Conservation (phyloP, 2,329 filamentous ascomycete species). For the Hymenoscyphus scutula region DNA sequence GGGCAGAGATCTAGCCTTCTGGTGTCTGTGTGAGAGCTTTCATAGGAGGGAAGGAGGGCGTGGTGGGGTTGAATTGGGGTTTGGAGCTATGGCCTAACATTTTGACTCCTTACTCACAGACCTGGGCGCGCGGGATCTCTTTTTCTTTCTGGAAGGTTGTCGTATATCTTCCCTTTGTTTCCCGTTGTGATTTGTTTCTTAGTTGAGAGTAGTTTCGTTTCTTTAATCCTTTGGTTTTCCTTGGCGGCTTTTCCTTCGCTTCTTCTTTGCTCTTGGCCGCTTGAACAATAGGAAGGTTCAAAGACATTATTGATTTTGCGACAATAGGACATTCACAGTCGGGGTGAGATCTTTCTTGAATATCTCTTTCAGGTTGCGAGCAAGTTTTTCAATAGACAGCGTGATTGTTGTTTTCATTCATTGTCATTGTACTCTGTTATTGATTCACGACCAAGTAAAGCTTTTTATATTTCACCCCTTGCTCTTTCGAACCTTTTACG, state of each 20-base stretch:
- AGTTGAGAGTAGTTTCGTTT: neutral
- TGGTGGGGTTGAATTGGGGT: neutral
- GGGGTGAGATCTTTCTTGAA: neutral
- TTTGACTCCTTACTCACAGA: neutral
- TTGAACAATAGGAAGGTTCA: neutral
- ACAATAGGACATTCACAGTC: neutral
- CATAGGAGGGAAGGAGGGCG: neutral
- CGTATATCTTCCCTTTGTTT: conserved; percentile 2
- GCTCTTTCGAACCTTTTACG: neutral
- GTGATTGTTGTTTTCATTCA: neutral
- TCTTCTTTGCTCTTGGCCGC: neutral
- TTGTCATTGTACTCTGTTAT: too few species aligned
- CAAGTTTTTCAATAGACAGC: neutral
- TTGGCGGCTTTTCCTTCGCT: neutral
- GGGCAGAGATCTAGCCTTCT: neutral
- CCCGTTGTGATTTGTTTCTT: neutral
- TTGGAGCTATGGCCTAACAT: neutral
- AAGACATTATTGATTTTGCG: neutral
- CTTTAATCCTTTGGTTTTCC: neutral
- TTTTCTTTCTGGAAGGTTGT: too few species aligned
- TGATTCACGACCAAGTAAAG: too few species aligned
- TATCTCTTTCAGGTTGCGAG: neutral
- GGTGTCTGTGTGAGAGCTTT: neutral
- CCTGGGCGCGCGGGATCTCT: neutral
- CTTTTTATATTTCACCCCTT: neutral